Evolutionary conservation across 495 filamentous ascomycete genomes (phyloP).

Genomic region (Penicillium atrosanguineum): DNA sequence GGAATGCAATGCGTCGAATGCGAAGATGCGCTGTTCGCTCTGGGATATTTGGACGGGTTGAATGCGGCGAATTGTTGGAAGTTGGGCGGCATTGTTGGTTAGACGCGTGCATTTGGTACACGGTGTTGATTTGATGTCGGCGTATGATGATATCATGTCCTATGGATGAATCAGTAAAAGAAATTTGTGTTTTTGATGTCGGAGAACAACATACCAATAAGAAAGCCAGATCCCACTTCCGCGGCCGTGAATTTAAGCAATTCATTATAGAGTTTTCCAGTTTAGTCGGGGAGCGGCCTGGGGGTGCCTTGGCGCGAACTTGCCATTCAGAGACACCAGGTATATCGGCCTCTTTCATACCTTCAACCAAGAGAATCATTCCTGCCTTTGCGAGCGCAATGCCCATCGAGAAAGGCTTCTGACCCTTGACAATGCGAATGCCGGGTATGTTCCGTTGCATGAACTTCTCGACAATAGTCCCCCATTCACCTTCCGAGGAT

Average conservation of each 20-base stretch:
- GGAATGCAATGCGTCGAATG: constrained; percentile 24
- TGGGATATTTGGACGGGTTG: constrained; percentile 7
- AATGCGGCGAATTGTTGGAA: constrained; percentile 34
- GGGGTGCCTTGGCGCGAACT: constrained; percentile 23
- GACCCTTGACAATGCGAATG: constrained; percentile 26
- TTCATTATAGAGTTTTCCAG: constrained; percentile 33
- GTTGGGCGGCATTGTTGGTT: constrained; percentile 36
- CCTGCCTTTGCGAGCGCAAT: constrained; percentile 36
- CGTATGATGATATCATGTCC: constrained; percentile 44
- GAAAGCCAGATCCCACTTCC: constrained; percentile 44
- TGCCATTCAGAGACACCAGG: constrained; percentile 32
- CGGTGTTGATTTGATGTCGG: constrained; percentile 37
- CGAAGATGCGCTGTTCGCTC: constrained; percentile 5
- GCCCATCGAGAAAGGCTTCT: constrained; percentile 23
- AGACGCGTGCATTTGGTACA: constrained; percentile 40
- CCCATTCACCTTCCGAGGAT: constrained; percentile 34
- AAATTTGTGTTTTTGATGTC: background rate
- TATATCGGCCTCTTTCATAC: constrained; percentile 14
- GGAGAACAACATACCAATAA: constrained; percentile 31
- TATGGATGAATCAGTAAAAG: constrained; percentile 12
- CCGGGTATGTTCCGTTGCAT: constrained; percentile 25
- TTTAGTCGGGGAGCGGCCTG: constrained; percentile 25
- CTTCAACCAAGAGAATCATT: constrained; percentile 31
- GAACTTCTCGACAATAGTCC: constrained; percentile 31
- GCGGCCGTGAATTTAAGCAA: constrained; percentile 35